phyloP scores from a whole-genome alignment of 176 grass and related monocot genomes.

The Stipa capillata region DNA sequence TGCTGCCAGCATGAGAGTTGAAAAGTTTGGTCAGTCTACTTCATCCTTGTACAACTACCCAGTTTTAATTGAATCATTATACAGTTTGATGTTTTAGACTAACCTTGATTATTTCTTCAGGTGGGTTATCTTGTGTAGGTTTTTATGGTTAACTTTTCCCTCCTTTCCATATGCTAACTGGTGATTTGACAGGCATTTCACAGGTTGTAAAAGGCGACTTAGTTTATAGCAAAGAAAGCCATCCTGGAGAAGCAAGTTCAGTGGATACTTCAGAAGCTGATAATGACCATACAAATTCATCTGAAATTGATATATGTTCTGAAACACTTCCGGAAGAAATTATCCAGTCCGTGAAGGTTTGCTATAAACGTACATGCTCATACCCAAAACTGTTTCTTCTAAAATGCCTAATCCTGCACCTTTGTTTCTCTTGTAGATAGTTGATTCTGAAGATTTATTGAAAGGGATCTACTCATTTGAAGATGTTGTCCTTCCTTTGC shows the following conservation, averaged over 20 bases:
- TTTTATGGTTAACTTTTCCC: background rate
- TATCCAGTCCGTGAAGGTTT: constrained; percentile 73
- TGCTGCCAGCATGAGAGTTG: constrained; percentile 91
- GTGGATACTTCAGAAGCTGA: constrained; percentile 41
- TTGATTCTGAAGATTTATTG: constrained; percentile 72
- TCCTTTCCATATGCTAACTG: constrained; percentile 3
- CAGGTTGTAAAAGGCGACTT: constrained; percentile 82
- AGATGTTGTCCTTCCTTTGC: constrained; percentile 90
- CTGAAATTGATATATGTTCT: constrained; percentile 42
- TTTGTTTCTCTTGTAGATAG: constrained; percentile 39
- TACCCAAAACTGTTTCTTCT: background rate
- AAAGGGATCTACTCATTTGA: constrained; percentile 78
- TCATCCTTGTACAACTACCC: constrained; percentile 11
- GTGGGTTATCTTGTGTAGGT: background rate
- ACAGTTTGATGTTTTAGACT: constrained; percentile 7
- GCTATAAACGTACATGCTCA: constrained; percentile 8
- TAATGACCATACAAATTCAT: constrained; percentile 39
- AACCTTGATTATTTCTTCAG: background rate
- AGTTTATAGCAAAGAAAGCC: constrained; percentile 73
- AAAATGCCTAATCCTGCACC: background rate
- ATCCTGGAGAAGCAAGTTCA: constrained; percentile 27
- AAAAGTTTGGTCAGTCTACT: constrained; percentile 85
- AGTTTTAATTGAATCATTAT: constrained; percentile 20
- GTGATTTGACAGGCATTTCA: constrained; percentile 59
- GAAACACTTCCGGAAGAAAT: constrained; percentile 74